Evolutionary conservation across 1,284 basidiomycete genomes (phyloP).

Genomic region (Microbotryomycetes sp.): DNA sequence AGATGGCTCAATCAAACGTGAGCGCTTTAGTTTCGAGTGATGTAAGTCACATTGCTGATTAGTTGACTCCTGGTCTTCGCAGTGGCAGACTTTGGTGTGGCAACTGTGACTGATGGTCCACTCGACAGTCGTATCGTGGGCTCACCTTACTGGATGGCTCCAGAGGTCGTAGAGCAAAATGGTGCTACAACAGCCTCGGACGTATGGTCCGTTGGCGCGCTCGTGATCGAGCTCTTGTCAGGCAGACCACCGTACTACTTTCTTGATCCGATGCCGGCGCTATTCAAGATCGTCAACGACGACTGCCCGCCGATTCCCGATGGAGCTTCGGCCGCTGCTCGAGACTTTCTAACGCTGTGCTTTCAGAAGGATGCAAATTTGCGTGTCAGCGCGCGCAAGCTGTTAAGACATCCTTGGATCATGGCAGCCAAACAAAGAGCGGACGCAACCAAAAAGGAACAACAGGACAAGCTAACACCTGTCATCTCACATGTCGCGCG

Average conservation of each 20-base stretch:
- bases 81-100: conserved; percentile 40
- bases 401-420: conserved; percentile 95
- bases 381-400: conserved; percentile 85
- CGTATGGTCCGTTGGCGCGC: conserved; percentile 92
- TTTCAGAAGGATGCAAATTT: conserved; percentile 97
- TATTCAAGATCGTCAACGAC: conserved; percentile 96
- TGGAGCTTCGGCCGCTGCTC: conserved; percentile 75
- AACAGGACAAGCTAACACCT: too few species aligned
- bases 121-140: conserved; percentile 86
- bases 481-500: too few species aligned
- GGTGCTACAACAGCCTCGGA: conserved; percentile 95
- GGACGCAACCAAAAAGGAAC: conserved; percentile 42
- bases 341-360: conserved; percentile 93
- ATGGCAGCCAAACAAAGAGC: conserved; percentile 70
- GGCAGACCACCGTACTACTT: conserved; percentile 94
- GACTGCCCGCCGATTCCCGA: conserved; percentile 94
- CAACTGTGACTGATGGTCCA: conserved; percentile 50
- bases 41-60: conserved; percentile 17
- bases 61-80: conserved; percentile 24
- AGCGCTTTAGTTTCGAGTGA: conserved; percentile 60
- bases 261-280: conserved; percentile 93
- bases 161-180: conserved; percentile 93
- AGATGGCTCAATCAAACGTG: conserved; percentile 81
- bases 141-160: conserved; percentile 98
- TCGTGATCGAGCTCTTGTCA: conserved; percentile 91